phyloP scores from a whole-genome alignment of 2,329 filamentous ascomycete genomes.

The Aspergillus sojae region DNA sequence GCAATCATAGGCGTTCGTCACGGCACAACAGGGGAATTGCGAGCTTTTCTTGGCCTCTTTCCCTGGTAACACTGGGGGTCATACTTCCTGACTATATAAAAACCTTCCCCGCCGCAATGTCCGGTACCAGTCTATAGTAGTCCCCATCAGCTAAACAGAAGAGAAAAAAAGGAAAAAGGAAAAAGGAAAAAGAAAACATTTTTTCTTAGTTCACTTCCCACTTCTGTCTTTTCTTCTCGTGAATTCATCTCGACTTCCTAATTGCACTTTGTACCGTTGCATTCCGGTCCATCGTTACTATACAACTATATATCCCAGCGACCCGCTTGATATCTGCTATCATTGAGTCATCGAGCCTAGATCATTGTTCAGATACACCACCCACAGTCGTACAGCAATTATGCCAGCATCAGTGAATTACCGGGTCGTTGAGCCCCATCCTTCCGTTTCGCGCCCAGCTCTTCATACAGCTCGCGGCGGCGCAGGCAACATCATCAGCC shows the following conservation, averaged over 20 bases:
- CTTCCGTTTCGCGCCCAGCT: conserved; percentile 57
- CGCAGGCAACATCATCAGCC: conserved; percentile 59
- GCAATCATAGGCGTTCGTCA: conserved; percentile 19
- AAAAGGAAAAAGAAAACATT: conserved; percentile 16
- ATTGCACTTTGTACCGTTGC: neutral
- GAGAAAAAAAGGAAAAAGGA: conserved; percentile 10
- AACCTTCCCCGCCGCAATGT: conserved; percentile 20
- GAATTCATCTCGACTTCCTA: conserved; percentile 16
- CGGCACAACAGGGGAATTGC: conserved; percentile 20
- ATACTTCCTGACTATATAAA: conserved; percentile 22
- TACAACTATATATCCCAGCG: neutral
- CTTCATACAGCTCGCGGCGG: conserved; percentile 60
- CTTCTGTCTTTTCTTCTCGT: neutral
- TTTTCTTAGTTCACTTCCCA: conserved; percentile 3
- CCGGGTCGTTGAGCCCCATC: conserved; percentile 64
- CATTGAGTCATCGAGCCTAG: conserved; percentile 7
- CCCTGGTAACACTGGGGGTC: conserved; percentile 14
- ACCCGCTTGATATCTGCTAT: neutral
- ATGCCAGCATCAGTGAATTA: conserved; percentile 47
- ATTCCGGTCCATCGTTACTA: neutral
- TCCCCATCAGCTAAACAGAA: conserved; percentile 18
- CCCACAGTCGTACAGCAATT: conserved; percentile 16
- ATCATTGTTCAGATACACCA: neutral
- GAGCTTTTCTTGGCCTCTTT: conserved; percentile 15
- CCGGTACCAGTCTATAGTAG: conserved; percentile 20